These are phyloP conservation scores for Coemansia asiatica DNA, from an alignment of 192 early-diverging fungal species.

Conservation along the genomic window DNA sequence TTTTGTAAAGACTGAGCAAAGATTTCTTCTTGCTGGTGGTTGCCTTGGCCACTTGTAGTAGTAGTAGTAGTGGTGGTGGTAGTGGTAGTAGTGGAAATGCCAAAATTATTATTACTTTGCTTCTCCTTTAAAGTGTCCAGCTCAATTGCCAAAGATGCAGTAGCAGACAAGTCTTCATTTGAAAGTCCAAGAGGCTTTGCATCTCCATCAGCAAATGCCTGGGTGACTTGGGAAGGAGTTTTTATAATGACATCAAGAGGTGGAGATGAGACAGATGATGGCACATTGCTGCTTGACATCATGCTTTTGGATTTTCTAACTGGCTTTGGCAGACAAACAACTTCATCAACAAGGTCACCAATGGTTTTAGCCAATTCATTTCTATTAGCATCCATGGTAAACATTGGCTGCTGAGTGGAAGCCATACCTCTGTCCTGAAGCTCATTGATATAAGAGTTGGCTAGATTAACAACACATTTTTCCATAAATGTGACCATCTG, in stretches of 20 bases:
- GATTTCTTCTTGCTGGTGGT: background rate
- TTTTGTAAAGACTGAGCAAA: background rate
- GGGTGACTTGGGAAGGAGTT: background rate
- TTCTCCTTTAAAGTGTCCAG: background rate
- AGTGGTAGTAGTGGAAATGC: background rate
- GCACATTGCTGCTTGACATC: background rate
- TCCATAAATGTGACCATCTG: constrained; percentile 44
- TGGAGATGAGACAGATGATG: background rate
- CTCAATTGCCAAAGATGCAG: background rate
- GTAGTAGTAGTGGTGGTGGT: too few relatives aligned
- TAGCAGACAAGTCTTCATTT: background rate
- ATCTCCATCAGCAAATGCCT: background rate
- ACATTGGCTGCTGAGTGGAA: background rate
- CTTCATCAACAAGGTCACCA: constrained; percentile 21
- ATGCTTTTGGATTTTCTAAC: constrained; percentile 2
- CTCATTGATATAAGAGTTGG: constrained; percentile 26
- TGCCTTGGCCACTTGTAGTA: too few relatives aligned
- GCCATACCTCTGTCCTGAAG: constrained; percentile 7
- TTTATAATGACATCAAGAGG: background rate
- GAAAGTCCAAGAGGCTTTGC: background rate
- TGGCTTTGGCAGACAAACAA: constrained; percentile 22
- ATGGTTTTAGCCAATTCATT: constrained; percentile 3
- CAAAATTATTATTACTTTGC: background rate
- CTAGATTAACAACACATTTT: constrained; percentile 29
- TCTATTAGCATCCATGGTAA: background rate